Percentiles rank a stretch among this genome's conserved stretches.
phyloP scores from a whole-genome alignment of 2,329 filamentous ascomycete genomes.

The Diaporthe capsici region DNA sequence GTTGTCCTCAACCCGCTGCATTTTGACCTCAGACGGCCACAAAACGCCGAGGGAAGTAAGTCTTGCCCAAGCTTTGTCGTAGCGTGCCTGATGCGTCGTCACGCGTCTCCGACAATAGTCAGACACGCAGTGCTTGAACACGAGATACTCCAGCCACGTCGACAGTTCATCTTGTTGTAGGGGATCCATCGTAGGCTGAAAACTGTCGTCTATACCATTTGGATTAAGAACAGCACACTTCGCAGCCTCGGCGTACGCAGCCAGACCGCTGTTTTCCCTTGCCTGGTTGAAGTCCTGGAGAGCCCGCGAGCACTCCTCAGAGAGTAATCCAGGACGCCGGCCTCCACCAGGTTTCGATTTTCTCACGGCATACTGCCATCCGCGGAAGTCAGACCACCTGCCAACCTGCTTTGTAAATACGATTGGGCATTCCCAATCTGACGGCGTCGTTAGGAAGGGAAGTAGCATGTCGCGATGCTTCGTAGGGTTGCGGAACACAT shows the following conservation, averaged over 20 bases:
- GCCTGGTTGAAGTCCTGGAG: background rate
- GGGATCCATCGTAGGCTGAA: background rate
- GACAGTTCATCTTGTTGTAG: background rate
- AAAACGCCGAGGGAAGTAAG: background rate
- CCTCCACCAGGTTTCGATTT: background rate
- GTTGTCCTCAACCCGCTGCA: background rate
- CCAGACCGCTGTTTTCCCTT: background rate
- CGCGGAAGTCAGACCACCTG: background rate
- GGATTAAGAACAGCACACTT: background rate
- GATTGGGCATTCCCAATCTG: constrained; percentile 10
- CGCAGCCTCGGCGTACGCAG: background rate
- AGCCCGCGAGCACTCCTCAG: background rate
- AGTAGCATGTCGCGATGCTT: constrained; percentile 4
- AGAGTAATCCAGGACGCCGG: background rate
- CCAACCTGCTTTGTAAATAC: constrained; percentile 16
- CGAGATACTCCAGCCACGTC: background rate
- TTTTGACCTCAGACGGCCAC: background rate
- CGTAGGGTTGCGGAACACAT: constrained; percentile 2
- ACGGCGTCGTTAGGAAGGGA: constrained; percentile 1
- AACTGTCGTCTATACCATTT: background rate
- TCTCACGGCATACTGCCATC: background rate
- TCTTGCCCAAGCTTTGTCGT: background rate
- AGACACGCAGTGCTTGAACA: background rate
- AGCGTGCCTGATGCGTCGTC: background rate
- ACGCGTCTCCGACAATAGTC: background rate